Conservation (phyloP, 2,329 filamentous ascomycete genomes). For the Amauroascus verrucosus region DNA sequence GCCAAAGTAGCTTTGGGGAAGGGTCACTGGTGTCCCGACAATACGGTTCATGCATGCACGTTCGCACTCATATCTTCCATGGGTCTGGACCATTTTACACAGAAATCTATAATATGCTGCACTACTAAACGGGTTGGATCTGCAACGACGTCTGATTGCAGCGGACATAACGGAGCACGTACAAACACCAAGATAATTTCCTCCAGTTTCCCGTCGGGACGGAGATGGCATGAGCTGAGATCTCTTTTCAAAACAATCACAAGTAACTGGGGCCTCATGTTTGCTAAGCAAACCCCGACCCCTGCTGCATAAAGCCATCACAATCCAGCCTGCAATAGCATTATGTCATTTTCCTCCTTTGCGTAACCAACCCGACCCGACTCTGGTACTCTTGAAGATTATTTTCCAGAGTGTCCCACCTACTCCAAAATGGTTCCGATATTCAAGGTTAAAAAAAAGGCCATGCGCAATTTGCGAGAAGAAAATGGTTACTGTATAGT, state of each 20-base stretch:
- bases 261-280: background rate
- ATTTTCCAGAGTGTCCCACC: background rate
- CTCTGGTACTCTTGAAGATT: background rate
- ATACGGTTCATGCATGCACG: conserved; percentile 8
- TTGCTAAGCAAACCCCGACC: conserved; percentile 5
- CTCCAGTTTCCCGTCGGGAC: background rate
- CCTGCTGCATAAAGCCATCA: conserved; percentile 3
- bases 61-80: background rate
- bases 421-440: background rate
- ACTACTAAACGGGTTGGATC: conserved; percentile 5
- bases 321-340: conserved; percentile 1
- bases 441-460: background rate
- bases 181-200: background rate
- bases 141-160: background rate
- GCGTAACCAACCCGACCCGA: conserved; percentile 3
- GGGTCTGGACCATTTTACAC: background rate
- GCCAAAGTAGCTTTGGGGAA: background rate
- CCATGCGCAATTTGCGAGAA: conserved; percentile 4
- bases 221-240: background rate
- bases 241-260: background rate
- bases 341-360: conserved; percentile 3
- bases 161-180: background rate
- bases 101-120: background rate
- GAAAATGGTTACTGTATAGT: background rate
- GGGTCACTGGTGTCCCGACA: conserved; percentile 5